phyloP scores from a whole-genome alignment of 2,329 filamentous ascomycete species.

The Hymenoscyphus occultus region DNA sequence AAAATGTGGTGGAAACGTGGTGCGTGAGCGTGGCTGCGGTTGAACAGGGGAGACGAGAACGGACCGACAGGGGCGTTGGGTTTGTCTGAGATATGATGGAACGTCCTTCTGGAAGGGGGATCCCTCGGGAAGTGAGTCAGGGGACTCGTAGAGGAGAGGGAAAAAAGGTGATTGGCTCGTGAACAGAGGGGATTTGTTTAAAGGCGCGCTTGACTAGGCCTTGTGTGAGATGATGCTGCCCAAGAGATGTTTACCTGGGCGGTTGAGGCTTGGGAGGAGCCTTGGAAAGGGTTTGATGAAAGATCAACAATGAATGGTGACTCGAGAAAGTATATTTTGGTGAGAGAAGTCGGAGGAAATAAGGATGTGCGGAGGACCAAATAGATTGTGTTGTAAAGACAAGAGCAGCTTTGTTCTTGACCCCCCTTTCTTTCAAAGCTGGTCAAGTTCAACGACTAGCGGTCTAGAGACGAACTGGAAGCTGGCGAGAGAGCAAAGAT shows the following conservation, averaged over 20 bases:
- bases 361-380: background rate
- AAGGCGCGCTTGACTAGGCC: background rate
- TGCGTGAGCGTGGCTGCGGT: slow-evolving; percentile 5
- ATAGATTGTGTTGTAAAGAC: background rate
- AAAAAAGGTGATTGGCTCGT: slow-evolving; percentile 8
- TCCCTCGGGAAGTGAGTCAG: background rate
- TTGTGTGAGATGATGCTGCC: slow-evolving; percentile 1
- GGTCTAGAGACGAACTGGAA: background rate
- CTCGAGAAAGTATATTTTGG: background rate
- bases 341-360: background rate
- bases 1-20: slow-evolving; percentile 12
- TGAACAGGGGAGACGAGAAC: background rate
- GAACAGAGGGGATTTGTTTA: background rate
- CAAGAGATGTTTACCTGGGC: background rate
- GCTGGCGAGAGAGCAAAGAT: background rate
- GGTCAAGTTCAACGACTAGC: background rate
- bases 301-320: background rate
- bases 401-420: background rate
- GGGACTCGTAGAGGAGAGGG: background rate
- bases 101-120: slow-evolving; percentile 12
- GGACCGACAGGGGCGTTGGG: background rate
- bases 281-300: background rate
- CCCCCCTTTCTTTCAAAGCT: background rate
- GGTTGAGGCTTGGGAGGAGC: background rate
- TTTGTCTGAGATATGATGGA: slow-evolving; percentile 7